Percentiles rank a stretch among this genome's conserved stretches.
These are phyloP conservation scores for Chlamydomonas sp. DNA, from an alignment of 139 green algal genomes.

Conservation along the genomic window DNA sequence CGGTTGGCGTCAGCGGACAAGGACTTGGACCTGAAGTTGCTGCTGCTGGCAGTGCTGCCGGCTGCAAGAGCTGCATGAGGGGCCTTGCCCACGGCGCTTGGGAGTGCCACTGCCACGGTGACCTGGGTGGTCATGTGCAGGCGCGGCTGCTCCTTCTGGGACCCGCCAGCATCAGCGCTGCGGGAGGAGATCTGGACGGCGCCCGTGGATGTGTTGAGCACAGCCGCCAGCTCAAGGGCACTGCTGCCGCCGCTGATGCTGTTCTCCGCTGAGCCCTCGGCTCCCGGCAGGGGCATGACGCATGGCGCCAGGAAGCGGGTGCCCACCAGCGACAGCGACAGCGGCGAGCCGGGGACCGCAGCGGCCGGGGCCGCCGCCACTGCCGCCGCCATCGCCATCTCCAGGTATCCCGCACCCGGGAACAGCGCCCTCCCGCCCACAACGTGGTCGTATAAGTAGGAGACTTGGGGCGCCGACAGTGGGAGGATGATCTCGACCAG, in stretches of 20 bases:
- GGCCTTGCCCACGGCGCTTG: no score
- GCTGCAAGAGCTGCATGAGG: not conserved
- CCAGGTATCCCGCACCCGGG: slow-evolving; percentile 60
- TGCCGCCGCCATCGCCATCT: slow-evolving; percentile 61
- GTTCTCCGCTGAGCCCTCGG: not conserved
- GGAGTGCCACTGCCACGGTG: not conserved
- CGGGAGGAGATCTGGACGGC: slow-evolving; percentile 49
- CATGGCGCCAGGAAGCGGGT: slow-evolving; percentile 59
- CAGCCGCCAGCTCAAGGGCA: slow-evolving; percentile 10
- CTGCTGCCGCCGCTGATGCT: not conserved
- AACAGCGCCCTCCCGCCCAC: slow-evolving; percentile 47
- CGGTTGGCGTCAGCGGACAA: slow-evolving; percentile 48
- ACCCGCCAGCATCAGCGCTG: not conserved
- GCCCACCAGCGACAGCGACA: slow-evolving; percentile 12
- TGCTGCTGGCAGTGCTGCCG: no score
- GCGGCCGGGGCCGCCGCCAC: not conserved
- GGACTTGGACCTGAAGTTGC: not conserved
- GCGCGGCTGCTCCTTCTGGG: not conserved
- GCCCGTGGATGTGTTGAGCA: slow-evolving; percentile 32
- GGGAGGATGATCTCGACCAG: slow-evolving; percentile 41
- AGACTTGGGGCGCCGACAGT: slow-evolving; percentile 15
- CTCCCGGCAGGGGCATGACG: slow-evolving; percentile 46
- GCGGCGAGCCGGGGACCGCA: not conserved
- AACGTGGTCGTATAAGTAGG: slow-evolving; percentile 60
- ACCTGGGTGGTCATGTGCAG: slow-evolving; percentile 35